Conservation (phyloP, 768 basidiomycete genomes). For the Pleurotus eryngii region DNA sequence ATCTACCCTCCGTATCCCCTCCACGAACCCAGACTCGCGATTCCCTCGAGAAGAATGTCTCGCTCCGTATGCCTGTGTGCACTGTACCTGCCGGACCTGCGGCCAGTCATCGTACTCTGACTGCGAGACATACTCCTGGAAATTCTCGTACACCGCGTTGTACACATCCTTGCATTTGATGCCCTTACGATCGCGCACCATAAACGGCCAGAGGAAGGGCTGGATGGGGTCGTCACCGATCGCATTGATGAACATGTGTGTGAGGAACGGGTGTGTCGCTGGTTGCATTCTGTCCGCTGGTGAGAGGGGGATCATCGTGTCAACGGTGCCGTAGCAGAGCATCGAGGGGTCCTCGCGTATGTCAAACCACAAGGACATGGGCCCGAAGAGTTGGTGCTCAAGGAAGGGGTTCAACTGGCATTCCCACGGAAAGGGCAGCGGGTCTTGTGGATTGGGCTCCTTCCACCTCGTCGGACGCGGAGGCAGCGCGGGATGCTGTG, state of each 20-base stretch:
- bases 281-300: conserved; percentile 47
- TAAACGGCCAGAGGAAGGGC: conserved; percentile 54
- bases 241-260: conserved; percentile 50
- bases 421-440: conserved; percentile 44
- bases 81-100: conserved; percentile 26
- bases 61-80: conserved; percentile 25
- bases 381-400: conserved; percentile 36
- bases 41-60: conserved; percentile 16
- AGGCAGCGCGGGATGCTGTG: conserved; percentile 47
- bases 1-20: conserved; percentile 37
- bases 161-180: conserved; percentile 53
- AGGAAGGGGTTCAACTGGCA: conserved; percentile 59
- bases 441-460: conserved; percentile 32
- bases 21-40: conserved; percentile 7
- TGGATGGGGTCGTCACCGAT: conserved; percentile 50
- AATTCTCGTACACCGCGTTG: conserved; percentile 40
- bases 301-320: conserved; percentile 26
- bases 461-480: conserved; percentile 46
- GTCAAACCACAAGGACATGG: conserved; percentile 47
- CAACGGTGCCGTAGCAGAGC: conserved; percentile 27
- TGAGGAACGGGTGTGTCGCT: conserved; percentile 60
- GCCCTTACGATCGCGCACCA: conserved; percentile 41
- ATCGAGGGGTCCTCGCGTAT: conserved; percentile 26
- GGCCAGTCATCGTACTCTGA: conserved; percentile 36
- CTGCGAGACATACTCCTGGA: conserved; percentile 31